A percentile compares a stretch with the other conserved stretches of the same genome.
phyloP scores from a whole-genome alignment of 495 filamentous ascomycete genomes.

The Hypoxylon trugodes region DNA sequence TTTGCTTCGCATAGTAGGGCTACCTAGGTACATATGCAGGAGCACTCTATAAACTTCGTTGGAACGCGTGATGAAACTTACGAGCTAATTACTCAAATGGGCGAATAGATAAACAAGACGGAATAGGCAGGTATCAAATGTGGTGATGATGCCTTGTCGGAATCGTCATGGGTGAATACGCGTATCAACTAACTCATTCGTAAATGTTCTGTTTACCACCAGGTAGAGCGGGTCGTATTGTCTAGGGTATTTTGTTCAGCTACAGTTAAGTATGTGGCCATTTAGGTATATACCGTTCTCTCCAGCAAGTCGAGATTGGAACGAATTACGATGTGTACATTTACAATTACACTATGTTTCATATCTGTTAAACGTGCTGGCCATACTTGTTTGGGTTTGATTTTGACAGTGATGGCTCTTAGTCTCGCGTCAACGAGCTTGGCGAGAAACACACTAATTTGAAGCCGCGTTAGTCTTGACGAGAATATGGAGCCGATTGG shows the following conservation, averaged over 20 bases:
- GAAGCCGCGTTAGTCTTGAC: neutral
- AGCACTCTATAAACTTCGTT: neutral
- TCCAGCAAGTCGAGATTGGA: neutral
- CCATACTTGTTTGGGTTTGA: constrained; percentile 3
- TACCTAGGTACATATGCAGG: neutral
- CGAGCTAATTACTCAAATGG: neutral
- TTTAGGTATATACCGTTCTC: too few relatives aligned
- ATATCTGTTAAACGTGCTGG: neutral
- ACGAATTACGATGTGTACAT: neutral
- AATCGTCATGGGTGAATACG: too few relatives aligned
- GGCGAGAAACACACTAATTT: constrained; percentile 2
- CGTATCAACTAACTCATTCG: too few relatives aligned
- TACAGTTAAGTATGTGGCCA: too few relatives aligned
- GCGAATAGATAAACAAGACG: too few relatives aligned
- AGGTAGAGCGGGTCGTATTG: too few relatives aligned
- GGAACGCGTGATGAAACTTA: neutral
- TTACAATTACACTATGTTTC: neutral
- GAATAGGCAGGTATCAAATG: neutral
- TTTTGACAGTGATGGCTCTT: constrained; percentile 1
- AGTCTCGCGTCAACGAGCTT: constrained; percentile 15
- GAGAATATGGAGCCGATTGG: constrained; percentile 14
- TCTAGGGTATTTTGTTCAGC: too few relatives aligned
- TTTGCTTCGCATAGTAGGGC: neutral
- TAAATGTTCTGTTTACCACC: too few relatives aligned
- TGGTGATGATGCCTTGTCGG: too few relatives aligned